Conservation (phyloP, 1,284 basidiomycete species). For the Ustilago sp. region DNA sequence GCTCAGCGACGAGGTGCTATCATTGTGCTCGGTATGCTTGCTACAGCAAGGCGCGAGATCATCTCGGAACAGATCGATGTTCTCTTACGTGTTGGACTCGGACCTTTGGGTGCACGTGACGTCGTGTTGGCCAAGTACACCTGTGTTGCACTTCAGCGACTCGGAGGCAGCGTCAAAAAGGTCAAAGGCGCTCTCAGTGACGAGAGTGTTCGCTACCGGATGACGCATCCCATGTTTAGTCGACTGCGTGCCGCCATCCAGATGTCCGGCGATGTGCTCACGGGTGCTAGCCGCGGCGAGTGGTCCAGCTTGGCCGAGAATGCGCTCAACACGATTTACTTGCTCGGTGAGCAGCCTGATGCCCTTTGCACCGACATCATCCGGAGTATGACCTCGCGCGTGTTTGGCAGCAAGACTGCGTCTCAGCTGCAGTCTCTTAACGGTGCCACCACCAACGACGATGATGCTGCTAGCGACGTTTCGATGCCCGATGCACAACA, state of each 20-base stretch:
- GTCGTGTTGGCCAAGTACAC: constrained; percentile 91
- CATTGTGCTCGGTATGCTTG: constrained; percentile 95
- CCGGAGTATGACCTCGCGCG: constrained; percentile 80
- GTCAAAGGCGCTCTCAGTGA: constrained; percentile 86
- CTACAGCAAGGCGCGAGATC: constrained; percentile 83
- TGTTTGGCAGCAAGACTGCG: constrained; percentile 73
- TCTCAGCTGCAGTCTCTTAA: background rate
- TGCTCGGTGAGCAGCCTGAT: constrained; percentile 93
- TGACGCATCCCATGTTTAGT: constrained; percentile 87
- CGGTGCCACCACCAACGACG: constrained; percentile 8
- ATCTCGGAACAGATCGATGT: constrained; percentile 88
- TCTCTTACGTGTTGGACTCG: constrained; percentile 89
- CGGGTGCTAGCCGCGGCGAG: constrained; percentile 45
- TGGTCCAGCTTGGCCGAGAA: constrained; percentile 94
- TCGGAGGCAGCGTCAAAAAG: constrained; percentile 95
- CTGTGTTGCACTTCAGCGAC: constrained; percentile 88
- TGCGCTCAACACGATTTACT: constrained; percentile 94
- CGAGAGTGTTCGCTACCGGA: constrained; percentile 85
- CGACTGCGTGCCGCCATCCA: constrained; percentile 78
- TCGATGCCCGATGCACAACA: constrained; percentile 36
- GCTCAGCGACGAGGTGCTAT: constrained; percentile 91
- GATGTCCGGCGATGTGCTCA: constrained; percentile 40
- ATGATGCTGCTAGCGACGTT: constrained; percentile 39
- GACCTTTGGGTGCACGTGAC: constrained; percentile 79
- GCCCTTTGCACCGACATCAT: constrained; percentile 83